phyloP scores from a whole-genome alignment of 371 early-diverging fungal genomes.

The Zopfochytrium polystomum region DNA sequence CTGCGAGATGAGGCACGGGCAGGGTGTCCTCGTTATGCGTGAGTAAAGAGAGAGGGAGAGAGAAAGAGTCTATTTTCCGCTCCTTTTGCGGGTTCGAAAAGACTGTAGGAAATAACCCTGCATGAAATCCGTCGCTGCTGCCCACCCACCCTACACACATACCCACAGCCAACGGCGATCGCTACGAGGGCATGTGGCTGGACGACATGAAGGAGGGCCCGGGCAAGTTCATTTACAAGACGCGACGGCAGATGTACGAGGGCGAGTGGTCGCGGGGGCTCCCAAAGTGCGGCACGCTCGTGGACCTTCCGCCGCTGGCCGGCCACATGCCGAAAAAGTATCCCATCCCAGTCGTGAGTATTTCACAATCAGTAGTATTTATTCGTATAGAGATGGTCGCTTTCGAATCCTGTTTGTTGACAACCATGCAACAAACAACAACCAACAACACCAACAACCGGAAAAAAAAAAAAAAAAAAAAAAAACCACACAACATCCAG shows the following conservation, averaged over 20 bases:
- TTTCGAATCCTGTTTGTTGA: not conserved
- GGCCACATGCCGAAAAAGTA: slow-evolving; percentile 32
- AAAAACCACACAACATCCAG: no score
- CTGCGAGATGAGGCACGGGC: slow-evolving; percentile 51
- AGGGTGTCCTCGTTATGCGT: slow-evolving; percentile 50
- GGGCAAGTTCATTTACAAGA: slow-evolving; percentile 49
- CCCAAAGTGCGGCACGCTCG: slow-evolving; percentile 52
- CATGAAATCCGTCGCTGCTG: no score
- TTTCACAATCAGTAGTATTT: not conserved
- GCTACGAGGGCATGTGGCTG: slow-evolving; percentile 57
- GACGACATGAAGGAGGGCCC: slow-evolving; percentile 57
- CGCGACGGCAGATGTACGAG: slow-evolving; percentile 49
- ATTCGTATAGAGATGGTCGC: not conserved
- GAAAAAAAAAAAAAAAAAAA: no score
- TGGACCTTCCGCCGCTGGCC: slow-evolving; percentile 43
- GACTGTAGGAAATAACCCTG: no score
- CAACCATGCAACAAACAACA: no score
- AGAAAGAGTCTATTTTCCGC: not conserved
- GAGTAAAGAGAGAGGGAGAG: slow-evolving; percentile 9
- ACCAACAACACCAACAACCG: no score
- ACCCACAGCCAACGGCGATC: slow-evolving; percentile 52
- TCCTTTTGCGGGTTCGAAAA: no score
- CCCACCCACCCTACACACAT: no score
- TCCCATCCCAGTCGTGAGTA: slow-evolving; percentile 36
- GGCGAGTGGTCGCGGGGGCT: slow-evolving; percentile 55